phyloP scores from a whole-genome alignment of 805 yeast species.

The Ogataea methylovora region DNA sequence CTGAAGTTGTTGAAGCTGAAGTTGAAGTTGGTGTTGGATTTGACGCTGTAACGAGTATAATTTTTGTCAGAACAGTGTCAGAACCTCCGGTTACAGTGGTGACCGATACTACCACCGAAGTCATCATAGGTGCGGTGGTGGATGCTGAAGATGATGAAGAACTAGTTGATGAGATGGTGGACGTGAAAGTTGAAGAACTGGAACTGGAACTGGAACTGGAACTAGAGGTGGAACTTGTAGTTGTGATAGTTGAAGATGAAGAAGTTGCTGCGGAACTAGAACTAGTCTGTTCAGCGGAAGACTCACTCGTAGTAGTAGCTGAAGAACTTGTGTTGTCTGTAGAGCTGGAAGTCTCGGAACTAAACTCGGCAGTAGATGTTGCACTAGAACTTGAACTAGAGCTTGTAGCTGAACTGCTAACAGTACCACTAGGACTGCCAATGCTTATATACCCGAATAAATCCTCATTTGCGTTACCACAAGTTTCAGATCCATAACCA shows the following conservation, averaged over 20 bases:
- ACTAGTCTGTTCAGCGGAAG: neutral
- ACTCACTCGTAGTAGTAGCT: neutral
- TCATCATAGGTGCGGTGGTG: constrained; percentile 4
- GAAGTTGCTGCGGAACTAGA: constrained; percentile 3
- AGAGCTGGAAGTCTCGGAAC: no score
- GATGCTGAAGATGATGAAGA: constrained; percentile 5
- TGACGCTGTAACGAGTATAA: constrained; percentile 13
- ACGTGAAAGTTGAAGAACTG: constrained; percentile 11
- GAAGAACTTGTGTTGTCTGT: no score
- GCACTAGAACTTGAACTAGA: constrained; percentile 2
- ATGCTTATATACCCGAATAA: constrained; percentile 17
- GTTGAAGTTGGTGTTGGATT: constrained; percentile 1
- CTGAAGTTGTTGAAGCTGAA: constrained; percentile 2
- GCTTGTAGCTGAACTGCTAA: constrained; percentile 1
- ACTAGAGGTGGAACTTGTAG: constrained; percentile 4
- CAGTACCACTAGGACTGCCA: constrained; percentile 4
- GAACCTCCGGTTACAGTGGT: constrained; percentile 27
- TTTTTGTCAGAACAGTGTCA: constrained; percentile 17
- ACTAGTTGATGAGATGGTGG: constrained; percentile 8
- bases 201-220: constrained; percentile 3
- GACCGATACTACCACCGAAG: constrained; percentile 26
- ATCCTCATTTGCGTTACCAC: constrained; percentile 23
- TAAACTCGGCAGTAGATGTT: neutral
- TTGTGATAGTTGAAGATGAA: constrained; percentile 3
- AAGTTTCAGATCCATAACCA: constrained; percentile 33